phyloP scores from a whole-genome alignment of 108 stramenopile species.

The Pseudonitzschia multistriata region DNA sequence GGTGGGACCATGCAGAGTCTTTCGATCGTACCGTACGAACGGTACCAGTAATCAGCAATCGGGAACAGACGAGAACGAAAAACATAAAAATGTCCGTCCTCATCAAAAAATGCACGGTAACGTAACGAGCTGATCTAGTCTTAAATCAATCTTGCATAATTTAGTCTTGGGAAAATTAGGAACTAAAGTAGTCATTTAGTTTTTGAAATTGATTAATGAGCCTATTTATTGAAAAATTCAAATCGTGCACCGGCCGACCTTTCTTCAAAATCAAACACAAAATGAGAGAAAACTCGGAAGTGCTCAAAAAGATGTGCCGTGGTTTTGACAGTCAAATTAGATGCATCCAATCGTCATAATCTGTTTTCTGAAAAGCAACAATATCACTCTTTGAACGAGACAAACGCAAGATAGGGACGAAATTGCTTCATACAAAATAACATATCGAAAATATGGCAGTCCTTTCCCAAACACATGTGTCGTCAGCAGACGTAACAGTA shows the following conservation, averaged over 20 bases:
- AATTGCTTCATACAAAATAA: neutral
- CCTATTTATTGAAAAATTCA: neutral
- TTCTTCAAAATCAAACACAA: neutral
- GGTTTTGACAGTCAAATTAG: neutral
- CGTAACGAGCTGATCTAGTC: neutral
- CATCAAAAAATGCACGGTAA: neutral
- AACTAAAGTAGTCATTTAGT: constrained; percentile 7
- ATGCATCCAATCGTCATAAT: neutral
- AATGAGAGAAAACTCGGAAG: neutral
- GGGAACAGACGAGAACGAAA: too few species aligned
- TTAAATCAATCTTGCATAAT: neutral
- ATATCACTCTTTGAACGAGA: neutral
- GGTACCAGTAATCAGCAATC: neutral
- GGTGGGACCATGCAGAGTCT: neutral
- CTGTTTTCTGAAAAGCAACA: too few species aligned
- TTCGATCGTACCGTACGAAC: neutral
- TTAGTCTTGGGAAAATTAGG: constrained; percentile 3
- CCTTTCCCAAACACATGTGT: neutral
- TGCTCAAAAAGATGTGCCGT: neutral
- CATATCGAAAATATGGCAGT: constrained; percentile 3
- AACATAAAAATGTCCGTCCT: too few species aligned
- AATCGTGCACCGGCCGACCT: constrained; percentile 4
- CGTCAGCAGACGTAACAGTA: neutral
- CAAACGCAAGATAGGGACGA: neutral
- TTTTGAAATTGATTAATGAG: neutral